Evolutionary conservation across 208 protist species (phyloP), one percentile per base, ranked within the genome.

Genomic region (Crithidia brevicula): DNA sequence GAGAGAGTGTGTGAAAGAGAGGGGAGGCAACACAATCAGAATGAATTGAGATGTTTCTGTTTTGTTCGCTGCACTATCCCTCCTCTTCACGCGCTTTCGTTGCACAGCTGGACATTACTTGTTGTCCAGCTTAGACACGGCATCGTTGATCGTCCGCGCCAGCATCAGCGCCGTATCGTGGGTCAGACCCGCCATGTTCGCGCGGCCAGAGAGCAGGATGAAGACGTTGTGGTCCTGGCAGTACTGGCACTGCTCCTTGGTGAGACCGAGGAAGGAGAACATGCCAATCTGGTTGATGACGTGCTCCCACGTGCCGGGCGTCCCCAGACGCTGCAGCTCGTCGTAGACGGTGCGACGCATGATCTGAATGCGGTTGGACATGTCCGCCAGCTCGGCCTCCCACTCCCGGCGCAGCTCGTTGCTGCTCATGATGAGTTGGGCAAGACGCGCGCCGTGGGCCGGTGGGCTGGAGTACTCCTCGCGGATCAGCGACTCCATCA

Each of bases 241-340:
- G 62, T 80, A 85, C 70, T 85, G 67, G 61, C 86, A 96, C 83
- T 97, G 89, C 74, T 85, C 71, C 62, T 83, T 83, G 34, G 80
- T 91, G n/a, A 99, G 87, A 11, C 98, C 97, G 22, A 98, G 94
- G 79, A 92, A 99, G 54, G 96, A 98, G 81, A 99, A 99, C 98
- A 99, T 99, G 72, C 98, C 98, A 47, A 98, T 98, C 85, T 99
- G 98, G 8, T 85, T 79, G 34, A 91, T 86, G 31, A 99, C 91
- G 77, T 99, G 98, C 11, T 83, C 72, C 98, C 98, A 99, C n/a
- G 59, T 86, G 46, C 93, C 87, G 16, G 89, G 95, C 4, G 93
- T 97, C 22, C 82, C 74, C 34, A 77, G 77, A 16, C 77, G 56
- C 60, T 77, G 66, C 30, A 99, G 86, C 43, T 85, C 85, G 22